These are phyloP conservation scores for Globisporangium paroecandrum DNA, from an alignment of 352 stramenopile genomes.

Conservation along the genomic window DNA sequence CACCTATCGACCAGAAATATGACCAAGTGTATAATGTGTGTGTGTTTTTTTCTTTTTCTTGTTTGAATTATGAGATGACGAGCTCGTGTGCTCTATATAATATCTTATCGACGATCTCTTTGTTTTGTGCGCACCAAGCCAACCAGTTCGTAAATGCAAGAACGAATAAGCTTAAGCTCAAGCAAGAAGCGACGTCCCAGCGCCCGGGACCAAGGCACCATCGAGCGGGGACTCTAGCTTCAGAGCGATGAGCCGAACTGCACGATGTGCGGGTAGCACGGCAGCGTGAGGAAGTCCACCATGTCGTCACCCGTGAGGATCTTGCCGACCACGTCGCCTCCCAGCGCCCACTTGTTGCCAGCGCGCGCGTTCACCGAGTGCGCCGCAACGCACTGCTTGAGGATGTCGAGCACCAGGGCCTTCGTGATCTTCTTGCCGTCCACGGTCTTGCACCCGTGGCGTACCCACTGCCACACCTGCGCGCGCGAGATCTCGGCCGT, in stretches of 20 bases:
- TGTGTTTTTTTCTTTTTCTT: neutral
- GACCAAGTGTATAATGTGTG: constrained; percentile 11
- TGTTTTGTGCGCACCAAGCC: neutral
- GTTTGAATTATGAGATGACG: neutral
- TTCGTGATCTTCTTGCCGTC: constrained; percentile 73
- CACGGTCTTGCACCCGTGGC: constrained; percentile 61
- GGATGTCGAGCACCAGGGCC: constrained; percentile 51
- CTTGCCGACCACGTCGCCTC: constrained; percentile 61
- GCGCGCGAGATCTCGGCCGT: constrained; percentile 93
- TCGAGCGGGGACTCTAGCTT: constrained; percentile 28
- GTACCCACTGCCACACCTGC: constrained; percentile 94
- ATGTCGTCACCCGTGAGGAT: constrained; percentile 73
- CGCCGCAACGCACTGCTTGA: constrained; percentile 60
- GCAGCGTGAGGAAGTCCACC: constrained; percentile 79
- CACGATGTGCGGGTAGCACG: constrained; percentile 82
- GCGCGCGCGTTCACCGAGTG: constrained; percentile 39
- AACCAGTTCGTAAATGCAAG: neutral
- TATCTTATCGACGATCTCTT: constrained; percentile 8
- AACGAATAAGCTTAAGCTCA: neutral
- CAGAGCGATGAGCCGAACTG: constrained; percentile 65
- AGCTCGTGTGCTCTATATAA: constrained; percentile 5
- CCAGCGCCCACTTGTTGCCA: constrained; percentile 65
- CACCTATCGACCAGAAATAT: constrained; percentile 2
- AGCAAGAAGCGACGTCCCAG: constrained; percentile 2
- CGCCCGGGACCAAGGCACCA: neutral